Percentiles rank a stretch among this genome's conserved stretches.
Evolutionary conservation across 108 stramenopile species (phyloP).

Genomic region (Cyclotella cryptica): DNA sequence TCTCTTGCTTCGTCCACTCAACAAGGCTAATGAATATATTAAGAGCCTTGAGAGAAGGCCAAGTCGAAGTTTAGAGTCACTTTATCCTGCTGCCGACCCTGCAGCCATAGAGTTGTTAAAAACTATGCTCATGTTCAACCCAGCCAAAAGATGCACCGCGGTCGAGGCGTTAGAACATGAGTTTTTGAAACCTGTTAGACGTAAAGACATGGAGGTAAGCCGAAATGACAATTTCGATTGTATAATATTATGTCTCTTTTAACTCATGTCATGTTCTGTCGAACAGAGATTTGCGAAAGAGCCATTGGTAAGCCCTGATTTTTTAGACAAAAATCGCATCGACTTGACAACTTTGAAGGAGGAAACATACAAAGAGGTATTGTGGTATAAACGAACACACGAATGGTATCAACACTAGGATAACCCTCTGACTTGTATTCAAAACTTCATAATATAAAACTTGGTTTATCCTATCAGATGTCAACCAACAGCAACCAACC

Average conservation of each 20-base stretch:
- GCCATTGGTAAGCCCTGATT: slow-evolving; percentile 70
- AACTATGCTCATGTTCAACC: slow-evolving; percentile 96
- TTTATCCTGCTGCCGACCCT: slow-evolving; percentile 83
- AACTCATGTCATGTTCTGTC: background rate
- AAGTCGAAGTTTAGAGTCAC: slow-evolving; percentile 60
- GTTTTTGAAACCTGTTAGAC: slow-evolving; percentile 81
- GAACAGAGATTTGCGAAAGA: slow-evolving; percentile 35
- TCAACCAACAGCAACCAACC: background rate
- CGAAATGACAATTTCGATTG: background rate
- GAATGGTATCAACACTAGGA: slow-evolving; percentile 7
- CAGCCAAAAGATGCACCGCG: slow-evolving; percentile 87
- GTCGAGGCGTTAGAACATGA: slow-evolving; percentile 94
- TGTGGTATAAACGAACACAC: slow-evolving; percentile 66
- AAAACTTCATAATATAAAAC: background rate
- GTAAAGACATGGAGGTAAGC: slow-evolving; percentile 72
- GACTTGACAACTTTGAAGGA: slow-evolving; percentile 75
- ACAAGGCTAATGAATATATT: slow-evolving; percentile 77
- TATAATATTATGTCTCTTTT: background rate
- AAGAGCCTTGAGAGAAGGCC: slow-evolving; percentile 65
- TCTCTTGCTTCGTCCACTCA: background rate
- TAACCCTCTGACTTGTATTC: background rate
- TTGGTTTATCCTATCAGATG: background rate
- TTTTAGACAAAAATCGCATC: slow-evolving; percentile 71
- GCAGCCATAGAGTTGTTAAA: slow-evolving; percentile 89
- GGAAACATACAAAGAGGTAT: slow-evolving; percentile 78